Base-by-base conservation (phyloP, 2,329 filamentous ascomycete species). In the Colletotrichum noveboracense region DNA sequence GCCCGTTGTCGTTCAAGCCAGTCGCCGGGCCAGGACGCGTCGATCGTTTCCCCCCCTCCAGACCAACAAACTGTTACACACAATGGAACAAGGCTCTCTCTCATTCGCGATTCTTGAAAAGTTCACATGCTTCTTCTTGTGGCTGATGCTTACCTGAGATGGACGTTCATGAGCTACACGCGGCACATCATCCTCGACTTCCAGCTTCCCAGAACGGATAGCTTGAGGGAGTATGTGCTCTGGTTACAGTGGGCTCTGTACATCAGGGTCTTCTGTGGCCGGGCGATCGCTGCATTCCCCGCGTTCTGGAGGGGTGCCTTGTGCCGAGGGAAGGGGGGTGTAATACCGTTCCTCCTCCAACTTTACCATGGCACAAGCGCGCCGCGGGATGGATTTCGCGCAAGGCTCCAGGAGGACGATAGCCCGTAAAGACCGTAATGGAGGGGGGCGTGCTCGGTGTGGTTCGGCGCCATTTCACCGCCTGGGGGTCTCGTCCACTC, bases 231-330 rank as follows among this genome's bases (percentile, higher is more conserved):
- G 43, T 21, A 13, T 48, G 43, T 48, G 43, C 43, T 66, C 56
- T 32, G 73, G 43, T 43, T 66, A 60, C 73, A 60, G 43, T 52
- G 73, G 48, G 30, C 64, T 67, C 64, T 64, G 73, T 65, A 43
- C 73, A 60, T 75, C 73, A 73, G 73, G 73, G 73, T 75, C 73
- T 48, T 73, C 58, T 75, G 73, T 72, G 58, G 73, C 64, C 70
- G 58, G 73, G 64, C 73, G 73, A 75, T 75, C 70, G 64, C 38
- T 72, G 52, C 32, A 36, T 61, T 34, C 70, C 73, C 70, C 69
- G 69, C 73, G 64, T 64, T 60, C 26, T 66, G 58, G 24, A 70
- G 32, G 28, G 69, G 32, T 13, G 43, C 55, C 55, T 58, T 58
- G 55, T 28, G 16, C 55, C 55, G 55, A 58, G 24, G 55, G 28